Conservation (phyloP, 371 early-diverging fungal genomes). For the Coemansia sp. region DNA sequence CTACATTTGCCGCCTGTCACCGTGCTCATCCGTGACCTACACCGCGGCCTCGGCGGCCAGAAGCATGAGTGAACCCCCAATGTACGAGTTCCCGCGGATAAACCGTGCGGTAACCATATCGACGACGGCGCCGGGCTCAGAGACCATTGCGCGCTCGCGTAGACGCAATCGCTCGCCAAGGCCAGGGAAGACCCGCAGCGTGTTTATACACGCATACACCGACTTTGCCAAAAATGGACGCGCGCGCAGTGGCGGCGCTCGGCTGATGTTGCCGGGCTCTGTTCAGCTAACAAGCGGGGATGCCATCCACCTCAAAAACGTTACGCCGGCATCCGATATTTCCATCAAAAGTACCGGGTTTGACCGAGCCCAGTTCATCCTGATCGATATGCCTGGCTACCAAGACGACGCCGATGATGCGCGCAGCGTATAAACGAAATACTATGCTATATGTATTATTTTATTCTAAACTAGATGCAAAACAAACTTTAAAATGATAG, state of each 20-base stretch:
- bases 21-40: slow-evolving; percentile 31
- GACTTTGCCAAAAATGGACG: slow-evolving; percentile 27
- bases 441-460: not conserved
- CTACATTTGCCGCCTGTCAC: slow-evolving; percentile 41
- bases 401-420: slow-evolving; percentile 19
- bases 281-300: slow-evolving; percentile 32
- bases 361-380: slow-evolving; percentile 47
- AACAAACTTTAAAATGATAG: not conserved
- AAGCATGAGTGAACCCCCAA: slow-evolving; percentile 26
- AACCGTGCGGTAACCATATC: slow-evolving; percentile 31
- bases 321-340: slow-evolving; percentile 23
- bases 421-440: slow-evolving; percentile 12
- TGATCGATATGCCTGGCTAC: slow-evolving; percentile 46
- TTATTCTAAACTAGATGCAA: not conserved
- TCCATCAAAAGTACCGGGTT: slow-evolving; percentile 32
- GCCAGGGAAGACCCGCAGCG: slow-evolving; percentile 15
- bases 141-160: not conserved
- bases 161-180: slow-evolving; percentile 1
- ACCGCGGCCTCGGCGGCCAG: slow-evolving; percentile 8
- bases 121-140: not conserved
- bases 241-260: slow-evolving; percentile 20
- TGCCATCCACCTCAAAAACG: slow-evolving; percentile 26
- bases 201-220: slow-evolving; percentile 34
- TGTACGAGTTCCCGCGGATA: slow-evolving; percentile 27
- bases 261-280: slow-evolving; percentile 37